Evolutionary conservation across 805 yeast genomes (phyloP).

Genomic region (Hanseniaspora taiwanica): DNA sequence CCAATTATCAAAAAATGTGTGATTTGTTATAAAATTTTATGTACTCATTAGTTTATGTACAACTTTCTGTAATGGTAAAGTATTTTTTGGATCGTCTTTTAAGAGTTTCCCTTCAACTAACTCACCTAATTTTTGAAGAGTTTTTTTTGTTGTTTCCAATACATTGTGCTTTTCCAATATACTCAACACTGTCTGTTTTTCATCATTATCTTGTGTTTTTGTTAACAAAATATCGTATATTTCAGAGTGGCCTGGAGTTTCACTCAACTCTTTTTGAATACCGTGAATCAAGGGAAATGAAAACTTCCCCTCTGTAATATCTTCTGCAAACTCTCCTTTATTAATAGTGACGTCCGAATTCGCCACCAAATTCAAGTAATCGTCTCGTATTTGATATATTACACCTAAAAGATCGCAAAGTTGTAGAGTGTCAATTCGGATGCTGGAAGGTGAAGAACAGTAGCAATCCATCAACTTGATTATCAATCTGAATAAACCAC

Average conservation of each 20-base stretch:
- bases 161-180: slow-evolving; percentile 27
- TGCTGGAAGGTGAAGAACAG: no score
- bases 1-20: slow-evolving; percentile 16
- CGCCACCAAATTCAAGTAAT: slow-evolving; percentile 53
- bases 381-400: slow-evolving; percentile 78
- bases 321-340: slow-evolving; percentile 68
- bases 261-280: slow-evolving; percentile 23
- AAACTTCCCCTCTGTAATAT: slow-evolving; percentile 77
- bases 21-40: slow-evolving; percentile 1
- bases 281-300: slow-evolving; percentile 77
- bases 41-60: neutral
- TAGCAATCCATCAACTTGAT: slow-evolving; percentile 44
- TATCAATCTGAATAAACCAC: slow-evolving; percentile 73
- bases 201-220: slow-evolving; percentile 35
- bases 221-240: slow-evolving; percentile 35
- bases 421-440: no score
- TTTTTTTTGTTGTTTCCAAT: slow-evolving; percentile 15
- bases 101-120: slow-evolving; percentile 13
- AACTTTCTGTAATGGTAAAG: neutral
- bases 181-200: slow-evolving; percentile 38
- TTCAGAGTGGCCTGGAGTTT: slow-evolving; percentile 22
- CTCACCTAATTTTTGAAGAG: slow-evolving; percentile 11
- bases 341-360: slow-evolving; percentile 33
- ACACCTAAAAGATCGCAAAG: slow-evolving; percentile 70
- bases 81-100: neutral